Evolutionary conservation across 2,329 filamentous ascomycete species (phyloP).

Genomic region (Colletotrichum liriopes): DNA sequence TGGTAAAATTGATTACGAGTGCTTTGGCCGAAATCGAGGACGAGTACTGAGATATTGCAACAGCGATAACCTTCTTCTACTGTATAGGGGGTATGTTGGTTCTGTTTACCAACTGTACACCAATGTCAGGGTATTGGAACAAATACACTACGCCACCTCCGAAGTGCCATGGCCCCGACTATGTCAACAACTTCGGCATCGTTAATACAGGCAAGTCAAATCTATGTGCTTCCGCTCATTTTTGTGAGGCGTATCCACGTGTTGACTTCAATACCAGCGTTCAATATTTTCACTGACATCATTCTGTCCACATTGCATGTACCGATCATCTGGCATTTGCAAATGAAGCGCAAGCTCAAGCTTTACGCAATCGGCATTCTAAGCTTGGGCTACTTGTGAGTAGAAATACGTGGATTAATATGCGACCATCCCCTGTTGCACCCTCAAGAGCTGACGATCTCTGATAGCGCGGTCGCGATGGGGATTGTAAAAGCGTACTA

Average conservation of each 20-base stretch:
- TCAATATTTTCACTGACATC: conserved; percentile 61
- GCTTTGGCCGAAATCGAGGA: not conserved
- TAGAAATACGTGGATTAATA: not conserved
- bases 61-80: conserved; percentile 44
- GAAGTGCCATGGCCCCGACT: conserved; percentile 39
- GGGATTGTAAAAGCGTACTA: conserved; percentile 57
- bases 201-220: conserved; percentile 26
- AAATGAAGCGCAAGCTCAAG: conserved; percentile 55
- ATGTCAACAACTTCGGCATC: conserved; percentile 60
- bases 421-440: too few species aligned
- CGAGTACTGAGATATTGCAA: not conserved
- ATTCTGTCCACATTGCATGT: conserved; percentile 59
- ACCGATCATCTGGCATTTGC: conserved; percentile 58
- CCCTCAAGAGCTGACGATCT: not conserved
- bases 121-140: conserved; percentile 46
- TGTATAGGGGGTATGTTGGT: conserved; percentile 44
- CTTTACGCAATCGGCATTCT: conserved; percentile 60
- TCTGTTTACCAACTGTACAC: conserved; percentile 45
- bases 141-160: conserved; percentile 2
- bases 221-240: not conserved
- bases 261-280: conserved; percentile 43
- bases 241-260: rapidly evolving
- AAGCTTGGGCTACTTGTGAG: conserved; percentile 59
- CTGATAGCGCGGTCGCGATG: conserved; percentile 54
- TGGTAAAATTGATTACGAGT: not conserved